A percentile compares a stretch with the other conserved stretches of the same genome.
Evolutionary conservation across 768 basidiomycete genomes (phyloP).

Genomic region (Pisolithus orientalis): DNA sequence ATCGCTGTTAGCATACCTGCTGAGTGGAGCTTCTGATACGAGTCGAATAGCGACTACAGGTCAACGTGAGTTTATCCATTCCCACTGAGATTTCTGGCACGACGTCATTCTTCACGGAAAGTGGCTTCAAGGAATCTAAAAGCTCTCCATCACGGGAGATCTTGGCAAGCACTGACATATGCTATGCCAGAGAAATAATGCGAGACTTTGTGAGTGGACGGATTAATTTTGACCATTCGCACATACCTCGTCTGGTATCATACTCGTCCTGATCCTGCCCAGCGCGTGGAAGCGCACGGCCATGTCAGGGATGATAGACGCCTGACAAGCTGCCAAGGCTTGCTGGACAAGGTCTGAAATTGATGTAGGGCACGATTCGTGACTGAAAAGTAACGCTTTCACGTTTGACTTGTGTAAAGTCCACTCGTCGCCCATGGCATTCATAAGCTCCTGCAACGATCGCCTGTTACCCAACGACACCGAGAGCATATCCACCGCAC

Average conservation of each 20-base stretch:
- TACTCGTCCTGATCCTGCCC: slow-evolving; percentile 16
- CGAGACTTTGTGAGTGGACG: not conserved
- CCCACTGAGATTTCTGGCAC: slow-evolving; percentile 18
- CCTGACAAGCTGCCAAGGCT: slow-evolving; percentile 20
- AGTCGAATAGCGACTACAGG: slow-evolving; percentile 39
- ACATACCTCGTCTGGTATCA: slow-evolving; percentile 26
- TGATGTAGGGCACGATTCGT: slow-evolving; percentile 13
- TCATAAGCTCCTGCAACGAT: slow-evolving; percentile 29
- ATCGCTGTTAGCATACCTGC: slow-evolving; percentile 29
- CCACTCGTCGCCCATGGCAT: slow-evolving; percentile 32
- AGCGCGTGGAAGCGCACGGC: slow-evolving; percentile 1
- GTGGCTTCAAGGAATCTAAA: slow-evolving; percentile 45
- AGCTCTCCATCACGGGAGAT: slow-evolving; percentile 39
- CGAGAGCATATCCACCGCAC: slow-evolving; percentile 39
- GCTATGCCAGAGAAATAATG: slow-evolving; percentile 22
- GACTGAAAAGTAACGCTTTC: slow-evolving; percentile 23
- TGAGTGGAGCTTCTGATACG: slow-evolving; percentile 31
- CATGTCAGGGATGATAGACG: slow-evolving; percentile 22
- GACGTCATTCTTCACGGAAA: slow-evolving; percentile 37
- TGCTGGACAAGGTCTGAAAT: not conserved
- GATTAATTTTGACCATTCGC: not conserved
- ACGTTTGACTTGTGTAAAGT: slow-evolving; percentile 24
- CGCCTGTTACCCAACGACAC: slow-evolving; percentile 18
- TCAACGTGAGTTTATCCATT: slow-evolving; percentile 28
- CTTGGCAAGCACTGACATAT: slow-evolving; percentile 41